phyloP scores from a whole-genome alignment of 495 filamentous ascomycete species.

The Podospora appendiculata region DNA sequence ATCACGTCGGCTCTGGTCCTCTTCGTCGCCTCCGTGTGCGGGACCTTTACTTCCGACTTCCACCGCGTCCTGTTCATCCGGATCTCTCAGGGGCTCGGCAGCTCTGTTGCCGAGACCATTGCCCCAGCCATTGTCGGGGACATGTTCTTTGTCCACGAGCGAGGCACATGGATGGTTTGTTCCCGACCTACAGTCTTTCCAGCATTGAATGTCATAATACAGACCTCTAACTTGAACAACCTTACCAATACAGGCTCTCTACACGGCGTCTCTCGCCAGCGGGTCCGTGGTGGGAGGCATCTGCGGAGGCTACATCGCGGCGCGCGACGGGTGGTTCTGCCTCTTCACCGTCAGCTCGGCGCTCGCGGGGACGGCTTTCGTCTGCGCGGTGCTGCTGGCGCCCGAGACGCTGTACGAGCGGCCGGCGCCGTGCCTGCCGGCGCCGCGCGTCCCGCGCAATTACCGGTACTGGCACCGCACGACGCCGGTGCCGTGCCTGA shows the following conservation, averaged over 20 bases:
- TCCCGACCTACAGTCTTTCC: no score
- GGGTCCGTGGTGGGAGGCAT: slow-evolving; percentile 42
- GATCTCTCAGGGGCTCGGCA: slow-evolving; percentile 45
- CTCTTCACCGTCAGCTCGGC: slow-evolving; percentile 40
- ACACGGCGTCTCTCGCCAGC: slow-evolving; percentile 43
- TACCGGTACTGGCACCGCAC: slow-evolving; percentile 6
- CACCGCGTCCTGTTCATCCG: slow-evolving; percentile 35
- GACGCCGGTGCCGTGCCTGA: slow-evolving; percentile 12
- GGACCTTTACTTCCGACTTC: slow-evolving; percentile 35
- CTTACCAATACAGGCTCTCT: slow-evolving; percentile 36
- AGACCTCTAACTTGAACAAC: background rate
- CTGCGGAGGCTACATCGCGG: slow-evolving; percentile 40
- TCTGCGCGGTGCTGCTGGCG: slow-evolving; percentile 38
- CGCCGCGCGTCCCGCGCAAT: slow-evolving; percentile 9
- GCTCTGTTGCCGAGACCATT: slow-evolving; percentile 46
- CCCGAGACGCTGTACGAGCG: slow-evolving; percentile 49
- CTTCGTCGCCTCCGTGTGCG: slow-evolving; percentile 38
- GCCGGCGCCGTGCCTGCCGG: slow-evolving; percentile 6
- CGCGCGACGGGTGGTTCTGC: slow-evolving; percentile 32
- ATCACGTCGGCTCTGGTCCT: slow-evolving; percentile 39
- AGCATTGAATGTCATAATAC: background rate
- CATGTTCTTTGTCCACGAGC: slow-evolving; percentile 45
- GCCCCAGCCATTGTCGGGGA: slow-evolving; percentile 47
- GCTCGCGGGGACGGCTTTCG: slow-evolving; percentile 15
- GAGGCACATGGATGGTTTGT: slow-evolving; percentile 39